phyloP scores from a whole-genome alignment of 176 grass and related monocot species.

The Alopecurus myosuroides region DNA sequence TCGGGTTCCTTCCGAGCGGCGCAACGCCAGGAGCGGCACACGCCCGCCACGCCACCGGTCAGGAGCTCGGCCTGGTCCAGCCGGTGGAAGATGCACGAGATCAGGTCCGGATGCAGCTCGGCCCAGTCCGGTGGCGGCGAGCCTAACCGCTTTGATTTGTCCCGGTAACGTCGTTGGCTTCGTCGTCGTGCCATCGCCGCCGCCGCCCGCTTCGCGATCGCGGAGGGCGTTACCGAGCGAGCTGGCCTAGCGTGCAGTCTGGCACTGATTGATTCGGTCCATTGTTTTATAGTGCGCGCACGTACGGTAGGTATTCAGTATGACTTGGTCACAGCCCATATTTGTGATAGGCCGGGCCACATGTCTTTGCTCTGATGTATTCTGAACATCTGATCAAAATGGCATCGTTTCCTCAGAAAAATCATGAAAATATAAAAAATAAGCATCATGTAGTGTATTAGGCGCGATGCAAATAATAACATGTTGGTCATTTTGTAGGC shows the following conservation, averaged over 20 bases:
- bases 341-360: too few species aligned
- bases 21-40: constrained; percentile 7
- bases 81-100: not conserved
- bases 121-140: not conserved
- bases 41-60: not conserved
- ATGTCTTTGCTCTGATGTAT: too few species aligned
- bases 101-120: not conserved
- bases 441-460: too few species aligned
- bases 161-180: not conserved
- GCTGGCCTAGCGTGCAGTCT: too few species aligned
- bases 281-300: not conserved
- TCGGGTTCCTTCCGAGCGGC: not conserved
- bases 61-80: not conserved
- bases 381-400: too few species aligned
- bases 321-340: too few species aligned
- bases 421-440: too few species aligned
- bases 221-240: not conserved
- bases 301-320: too few species aligned
- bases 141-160: not conserved
- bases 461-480: too few species aligned
- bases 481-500: too few species aligned
- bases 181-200: not conserved
- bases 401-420: too few species aligned
- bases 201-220: not conserved
- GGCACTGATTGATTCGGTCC: too few species aligned